These are phyloP conservation scores for Vanrija sp. DNA, from an alignment of 1,284 basidiomycete species.

Conservation along the genomic window DNA sequence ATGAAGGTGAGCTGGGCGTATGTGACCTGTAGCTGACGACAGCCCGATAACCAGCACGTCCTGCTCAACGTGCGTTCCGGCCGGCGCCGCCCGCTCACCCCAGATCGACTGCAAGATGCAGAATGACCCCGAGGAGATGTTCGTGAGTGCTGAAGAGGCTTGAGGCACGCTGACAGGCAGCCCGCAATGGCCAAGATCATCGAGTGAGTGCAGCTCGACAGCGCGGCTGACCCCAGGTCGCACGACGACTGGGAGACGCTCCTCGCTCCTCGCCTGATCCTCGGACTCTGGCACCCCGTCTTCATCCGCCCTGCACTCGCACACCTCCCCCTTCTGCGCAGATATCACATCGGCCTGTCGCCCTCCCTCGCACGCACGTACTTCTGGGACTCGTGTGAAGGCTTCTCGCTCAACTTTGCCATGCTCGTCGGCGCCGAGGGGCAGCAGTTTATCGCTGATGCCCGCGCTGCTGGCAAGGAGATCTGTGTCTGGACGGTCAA, in stretches of 20 bases:
- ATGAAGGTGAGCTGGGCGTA: conserved; percentile 55
- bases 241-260: conserved; percentile 72
- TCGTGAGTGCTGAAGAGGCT: conserved; percentile 48
- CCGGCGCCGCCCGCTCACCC: neutral
- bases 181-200: conserved; percentile 78
- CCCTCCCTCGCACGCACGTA: conserved; percentile 69
- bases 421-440: conserved; percentile 65
- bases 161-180: conserved; percentile 15
- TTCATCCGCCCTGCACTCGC: conserved; percentile 75
- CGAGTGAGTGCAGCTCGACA: conserved; percentile 37
- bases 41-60: conserved; percentile 77
- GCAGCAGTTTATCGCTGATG: conserved; percentile 70
- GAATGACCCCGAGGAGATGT: conserved; percentile 85
- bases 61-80: conserved; percentile 62
- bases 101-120: conserved; percentile 85
- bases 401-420: conserved; percentile 82
- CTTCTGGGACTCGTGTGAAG: conserved; percentile 88
- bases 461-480: conserved; percentile 74
- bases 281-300: conserved; percentile 86
- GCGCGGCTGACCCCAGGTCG: conserved; percentile 28
- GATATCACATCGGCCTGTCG: conserved; percentile 81
- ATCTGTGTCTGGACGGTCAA: conserved; percentile 78
- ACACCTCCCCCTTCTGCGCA: conserved; percentile 67
- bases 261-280: conserved; percentile 81
- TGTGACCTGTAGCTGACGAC: conserved; percentile 31